Conservation (phyloP, 2,329 filamentous ascomycete species). For the Aspergillus tamarii region DNA sequence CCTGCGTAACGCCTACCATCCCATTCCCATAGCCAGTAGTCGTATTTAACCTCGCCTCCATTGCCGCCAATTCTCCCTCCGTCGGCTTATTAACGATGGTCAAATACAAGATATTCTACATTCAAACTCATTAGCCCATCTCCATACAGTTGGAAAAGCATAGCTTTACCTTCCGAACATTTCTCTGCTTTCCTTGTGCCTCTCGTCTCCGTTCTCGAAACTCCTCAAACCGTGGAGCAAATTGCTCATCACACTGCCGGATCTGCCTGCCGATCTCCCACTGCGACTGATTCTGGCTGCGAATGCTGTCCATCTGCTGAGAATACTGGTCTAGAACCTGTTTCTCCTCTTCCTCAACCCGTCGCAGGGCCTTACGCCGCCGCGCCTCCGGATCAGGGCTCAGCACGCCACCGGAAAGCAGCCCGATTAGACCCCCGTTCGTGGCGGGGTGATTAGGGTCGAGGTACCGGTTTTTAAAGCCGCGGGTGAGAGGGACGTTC, state of each 20-base stretch:
- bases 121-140: neutral
- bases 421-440: conserved; percentile 48
- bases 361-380: neutral
- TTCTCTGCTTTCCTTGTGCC: neutral
- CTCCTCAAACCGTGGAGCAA: neutral
- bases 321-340: neutral
- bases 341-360: neutral
- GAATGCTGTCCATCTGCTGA: neutral
- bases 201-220: neutral
- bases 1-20: neutral
- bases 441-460: conserved; percentile 56
- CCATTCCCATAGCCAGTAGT: neutral
- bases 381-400: neutral
- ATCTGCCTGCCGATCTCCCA: neutral
- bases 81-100: neutral
- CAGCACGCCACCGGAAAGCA: conserved; percentile 48
- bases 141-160: neutral
- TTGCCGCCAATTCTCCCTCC: neutral
- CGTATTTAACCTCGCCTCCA: neutral
- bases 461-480: conserved; percentile 50
- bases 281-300: neutral
- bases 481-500: neutral
- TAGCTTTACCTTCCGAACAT: neutral
- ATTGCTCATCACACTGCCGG: neutral
- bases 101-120: neutral